Conservation (phyloP, 495 filamentous ascomycete species). For the Niebla homalea region DNA sequence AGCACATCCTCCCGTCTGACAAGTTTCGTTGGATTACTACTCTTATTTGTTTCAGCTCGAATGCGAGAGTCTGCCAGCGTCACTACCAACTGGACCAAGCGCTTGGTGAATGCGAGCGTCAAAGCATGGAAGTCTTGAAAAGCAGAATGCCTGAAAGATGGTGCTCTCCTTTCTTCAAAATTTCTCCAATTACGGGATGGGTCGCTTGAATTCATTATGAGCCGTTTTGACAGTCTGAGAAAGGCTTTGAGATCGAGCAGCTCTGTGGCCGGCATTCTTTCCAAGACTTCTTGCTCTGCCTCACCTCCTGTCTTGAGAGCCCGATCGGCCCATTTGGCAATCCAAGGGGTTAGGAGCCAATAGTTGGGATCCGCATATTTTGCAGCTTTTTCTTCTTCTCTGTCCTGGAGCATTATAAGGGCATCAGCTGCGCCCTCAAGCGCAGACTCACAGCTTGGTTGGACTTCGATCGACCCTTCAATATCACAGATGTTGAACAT, state of each 20-base stretch:
- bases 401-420: constrained; percentile 43
- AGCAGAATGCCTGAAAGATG: constrained; percentile 52
- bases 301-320: constrained; percentile 17
- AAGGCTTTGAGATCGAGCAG: constrained; percentile 47
- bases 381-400: constrained; percentile 40
- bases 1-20: constrained; percentile 50
- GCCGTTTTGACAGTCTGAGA: constrained; percentile 46
- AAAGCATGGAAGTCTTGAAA: constrained; percentile 64
- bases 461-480: constrained; percentile 63
- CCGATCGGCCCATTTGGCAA: constrained; percentile 29
- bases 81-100: constrained; percentile 52
- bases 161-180: constrained; percentile 31
- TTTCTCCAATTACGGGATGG: constrained; percentile 53
- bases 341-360: constrained; percentile 39
- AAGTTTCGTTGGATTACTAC: constrained; percentile 18
- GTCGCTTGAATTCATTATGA: constrained; percentile 69
- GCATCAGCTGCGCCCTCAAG: constrained; percentile 56
- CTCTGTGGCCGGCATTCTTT: constrained; percentile 35
- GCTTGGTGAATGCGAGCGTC: constrained; percentile 47
- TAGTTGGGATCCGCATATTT: constrained; percentile 37
- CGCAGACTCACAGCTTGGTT: constrained; percentile 45
- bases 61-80: constrained; percentile 50
- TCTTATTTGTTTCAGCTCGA: constrained; percentile 28
- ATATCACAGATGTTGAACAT: constrained; percentile 31
- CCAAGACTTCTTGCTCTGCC: constrained; percentile 20